Evolutionary conservation across 345 rosid genomes (phyloP), one percentile per base, ranked within the genome.

Genomic region (Salix viminalis): DNA sequence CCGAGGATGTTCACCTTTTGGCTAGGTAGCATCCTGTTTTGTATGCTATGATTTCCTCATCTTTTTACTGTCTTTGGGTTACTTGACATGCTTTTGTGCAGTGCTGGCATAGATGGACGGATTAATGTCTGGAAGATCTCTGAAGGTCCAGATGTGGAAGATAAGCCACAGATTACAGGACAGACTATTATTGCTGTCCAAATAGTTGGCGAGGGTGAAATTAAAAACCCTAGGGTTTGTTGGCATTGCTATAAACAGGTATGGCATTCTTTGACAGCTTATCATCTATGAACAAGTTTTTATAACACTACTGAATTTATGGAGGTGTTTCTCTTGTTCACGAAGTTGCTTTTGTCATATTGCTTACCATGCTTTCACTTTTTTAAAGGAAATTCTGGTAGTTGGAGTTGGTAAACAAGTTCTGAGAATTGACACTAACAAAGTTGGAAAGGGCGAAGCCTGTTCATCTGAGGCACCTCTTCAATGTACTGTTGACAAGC

Each of bases 241-340:
- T 95, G 99, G 99, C 97, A 95, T 75, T 87, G 87, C 75, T 91
- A 91, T 86, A 95, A 90, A 76, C 97, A 90, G 83, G 99, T 93
- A 89, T 52, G 76, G 48, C 36, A n/a, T 73, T 66, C 56, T 23
- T 50, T 52, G 58, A 26, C 8, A 76, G 28, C 50, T 67, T 44
- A 15, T 76, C 18, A 18, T 36, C 10, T 0, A 19, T 54, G 69
- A 9, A 66, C 41, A 23, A 37, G 26, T 66, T 9, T 26, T 34
- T 5, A 6, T 74, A 69, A 36, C 42, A 21, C 56, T 5, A n/a
- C 54, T 67, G 2, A 16, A 37, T 54, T 21, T 65, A 39, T 58
- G 18, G 13, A 24, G 62, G 32, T 64, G 65, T 50, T 69, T 69
- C 65, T 73, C 39, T 18, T 10, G 21, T 62, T 69, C 21, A 8